Conservation (phyloP, 1,139 yeast genomes). For the Pichia kudriavzevii region DNA sequence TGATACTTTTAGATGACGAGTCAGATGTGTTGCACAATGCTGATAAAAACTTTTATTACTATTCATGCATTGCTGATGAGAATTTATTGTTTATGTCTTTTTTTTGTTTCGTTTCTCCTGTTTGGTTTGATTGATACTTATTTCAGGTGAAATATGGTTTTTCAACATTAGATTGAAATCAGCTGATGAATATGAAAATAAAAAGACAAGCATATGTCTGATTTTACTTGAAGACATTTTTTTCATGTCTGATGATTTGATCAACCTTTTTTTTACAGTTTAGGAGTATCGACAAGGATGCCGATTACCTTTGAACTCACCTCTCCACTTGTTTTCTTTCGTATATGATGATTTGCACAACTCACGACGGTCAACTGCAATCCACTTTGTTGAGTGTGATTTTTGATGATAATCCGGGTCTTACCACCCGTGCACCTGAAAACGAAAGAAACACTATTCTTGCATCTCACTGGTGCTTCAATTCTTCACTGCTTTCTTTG, state of each 20-base stretch:
- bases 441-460: slow-evolving; percentile 5
- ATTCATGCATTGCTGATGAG: slow-evolving; percentile 91
- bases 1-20: slow-evolving; percentile 97
- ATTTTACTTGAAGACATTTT: slow-evolving; percentile 51
- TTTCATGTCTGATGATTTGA: slow-evolving; percentile 53
- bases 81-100: slow-evolving; percentile 2
- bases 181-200: slow-evolving; percentile 34
- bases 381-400: slow-evolving; percentile 64
- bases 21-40: slow-evolving; percentile 95
- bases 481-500: not conserved
- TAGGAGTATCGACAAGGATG: not conserved
- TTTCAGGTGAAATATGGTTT: slow-evolving; percentile 13
- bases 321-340: slow-evolving; percentile 9
- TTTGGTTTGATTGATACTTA: slow-evolving; percentile 3
- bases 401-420: slow-evolving; percentile 95
- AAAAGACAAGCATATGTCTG: slow-evolving; percentile 99
- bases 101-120: slow-evolving; percentile 1
- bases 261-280: not conserved
- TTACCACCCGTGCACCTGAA: slow-evolving; percentile 67
- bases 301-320: no score
- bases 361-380: slow-evolving; percentile 99
- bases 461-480: not conserved
- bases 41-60: slow-evolving; percentile 76
- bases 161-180: slow-evolving; percentile 2
- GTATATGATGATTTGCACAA: slow-evolving; percentile 91